Evolutionary conservation across 257 asterid genomes (phyloP).

Genomic region (Nicotiana knightiana): DNA sequence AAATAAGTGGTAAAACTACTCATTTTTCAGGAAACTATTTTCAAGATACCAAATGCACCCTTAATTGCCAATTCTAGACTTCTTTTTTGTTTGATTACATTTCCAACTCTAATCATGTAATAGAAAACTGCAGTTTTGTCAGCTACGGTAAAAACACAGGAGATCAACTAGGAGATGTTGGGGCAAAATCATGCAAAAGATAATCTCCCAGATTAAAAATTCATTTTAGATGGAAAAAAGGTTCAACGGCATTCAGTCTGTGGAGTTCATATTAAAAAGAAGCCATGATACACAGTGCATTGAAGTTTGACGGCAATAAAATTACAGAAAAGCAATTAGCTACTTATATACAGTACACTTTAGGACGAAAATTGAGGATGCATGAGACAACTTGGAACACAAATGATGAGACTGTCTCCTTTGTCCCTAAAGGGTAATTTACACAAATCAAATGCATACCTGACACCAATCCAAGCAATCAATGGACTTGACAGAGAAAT

Average conservation of each 20-base stretch:
- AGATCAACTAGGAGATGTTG: not conserved
- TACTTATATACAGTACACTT: not conserved
- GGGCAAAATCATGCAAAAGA: not conserved
- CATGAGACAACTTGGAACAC: not conserved
- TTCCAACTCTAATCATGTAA: not conserved
- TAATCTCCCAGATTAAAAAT: conserved; percentile 1
- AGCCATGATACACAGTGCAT: not conserved
- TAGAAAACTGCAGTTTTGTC: not conserved
- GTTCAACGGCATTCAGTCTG: not conserved
- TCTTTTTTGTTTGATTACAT: not conserved
- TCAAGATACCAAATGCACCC: no score
- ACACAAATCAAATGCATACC: conserved; percentile 35
- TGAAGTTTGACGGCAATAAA: not conserved
- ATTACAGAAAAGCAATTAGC: not conserved
- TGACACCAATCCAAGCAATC: conserved; percentile 85
- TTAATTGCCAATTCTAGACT: not conserved
- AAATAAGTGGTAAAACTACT: no score
- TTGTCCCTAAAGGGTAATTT: not conserved
- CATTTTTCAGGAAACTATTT: no score
- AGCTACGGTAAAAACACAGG: not conserved
- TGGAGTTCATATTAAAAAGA: not conserved
- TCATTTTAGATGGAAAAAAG: not conserved
- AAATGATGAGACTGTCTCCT: not conserved
- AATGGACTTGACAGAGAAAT: conserved; percentile 54
- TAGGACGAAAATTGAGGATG: not conserved